Evolutionary conservation across 2,329 filamentous ascomycete genomes (phyloP), one percentile per base, ranked within the genome.

Genomic region (Ilyonectria mors-panacis): DNA sequence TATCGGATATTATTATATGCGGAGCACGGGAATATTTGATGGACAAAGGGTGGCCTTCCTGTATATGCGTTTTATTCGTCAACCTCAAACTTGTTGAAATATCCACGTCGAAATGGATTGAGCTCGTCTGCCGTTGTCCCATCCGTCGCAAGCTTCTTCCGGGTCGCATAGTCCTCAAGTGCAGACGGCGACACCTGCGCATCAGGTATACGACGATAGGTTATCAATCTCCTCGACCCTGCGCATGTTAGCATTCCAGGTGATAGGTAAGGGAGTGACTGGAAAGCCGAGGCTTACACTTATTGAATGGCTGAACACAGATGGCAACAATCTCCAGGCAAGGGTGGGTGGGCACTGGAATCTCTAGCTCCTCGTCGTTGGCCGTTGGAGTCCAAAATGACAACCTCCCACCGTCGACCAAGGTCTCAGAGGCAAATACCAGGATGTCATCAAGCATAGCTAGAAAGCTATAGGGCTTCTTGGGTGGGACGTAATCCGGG

Each of bases 301-400:
- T 96, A 77, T 94, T 95, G 78, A 99, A 99, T 0, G 88, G 86
- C 78, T 99, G 96, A 7, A 93, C 89, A 77, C 94, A 97, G 33
- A 94, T 88, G 48, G 88, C 90, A 21, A 94, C 87, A 26, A 95
- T 83, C 74, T 92, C 88, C 15, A 99, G 82, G 64, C 88, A 89
- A 0, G 93, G 92, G 78, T 98, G 94, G 21, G 85, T 87, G 0
- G 95, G 95, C 15, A 95, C 87, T 0, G 89, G 85, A 23, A 97
- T 89, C 77, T 95, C 93, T 65, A 92, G 88, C 54, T 94, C 88
- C 74, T 94, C 88, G 72, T 94, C 88, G 76, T 94, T 94, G 30
- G 94, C 92, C 0, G 94, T 97, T 0, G 96, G 96, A 93, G 98
- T 97, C 96, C 96, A 99, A 85, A 99, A 97, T 8, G 93, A 93